These are phyloP conservation scores for Cladophialophora carrionii DNA, from an alignment of 2,329 filamentous ascomycete genomes.

Conservation along the genomic window DNA sequence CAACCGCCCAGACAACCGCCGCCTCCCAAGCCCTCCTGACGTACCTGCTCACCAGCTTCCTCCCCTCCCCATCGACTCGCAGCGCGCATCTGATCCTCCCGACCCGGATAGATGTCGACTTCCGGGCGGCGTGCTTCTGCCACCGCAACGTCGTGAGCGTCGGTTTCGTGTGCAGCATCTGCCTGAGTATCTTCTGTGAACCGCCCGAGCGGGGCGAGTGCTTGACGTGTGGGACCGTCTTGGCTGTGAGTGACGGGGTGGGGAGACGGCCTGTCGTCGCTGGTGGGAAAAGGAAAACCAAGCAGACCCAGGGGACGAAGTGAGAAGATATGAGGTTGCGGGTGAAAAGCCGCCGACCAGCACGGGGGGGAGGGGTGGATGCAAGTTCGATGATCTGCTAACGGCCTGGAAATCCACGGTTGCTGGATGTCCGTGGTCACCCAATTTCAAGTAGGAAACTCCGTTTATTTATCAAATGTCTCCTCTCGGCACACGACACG, in stretches of 20 bases:
- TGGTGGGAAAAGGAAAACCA: constrained; percentile 76
- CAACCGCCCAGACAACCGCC: constrained; percentile 36
- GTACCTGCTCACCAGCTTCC: constrained; percentile 91
- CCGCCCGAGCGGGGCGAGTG: constrained; percentile 68
- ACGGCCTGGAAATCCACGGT: neutral
- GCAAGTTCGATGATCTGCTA: neutral
- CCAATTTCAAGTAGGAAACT: neutral
- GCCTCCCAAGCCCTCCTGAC: constrained; percentile 75
- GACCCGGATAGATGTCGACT: constrained; percentile 85
- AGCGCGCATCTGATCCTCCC: constrained; percentile 70
- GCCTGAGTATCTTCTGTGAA: constrained; percentile 87
- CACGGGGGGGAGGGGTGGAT: neutral
- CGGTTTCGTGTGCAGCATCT: constrained; percentile 95
- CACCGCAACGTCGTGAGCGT: constrained; percentile 88
- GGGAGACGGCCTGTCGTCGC: constrained; percentile 56
- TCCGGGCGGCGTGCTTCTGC: constrained; percentile 97
- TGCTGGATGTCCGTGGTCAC: no score
- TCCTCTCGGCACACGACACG: neutral
- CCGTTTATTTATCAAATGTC: neutral
- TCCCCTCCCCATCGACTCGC: constrained; percentile 70
- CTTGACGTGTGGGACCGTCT: constrained; percentile 78
- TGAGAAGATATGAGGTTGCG: neutral
- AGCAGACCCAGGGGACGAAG: constrained; percentile 52
- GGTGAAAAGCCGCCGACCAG: neutral
- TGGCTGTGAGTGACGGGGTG: constrained; percentile 71